A percentile compares a stretch with the other conserved stretches of the same genome.
Evolutionary conservation across 768 basidiomycete genomes (phyloP).

Genomic region (Tubosaeta brunneosetosa): DNA sequence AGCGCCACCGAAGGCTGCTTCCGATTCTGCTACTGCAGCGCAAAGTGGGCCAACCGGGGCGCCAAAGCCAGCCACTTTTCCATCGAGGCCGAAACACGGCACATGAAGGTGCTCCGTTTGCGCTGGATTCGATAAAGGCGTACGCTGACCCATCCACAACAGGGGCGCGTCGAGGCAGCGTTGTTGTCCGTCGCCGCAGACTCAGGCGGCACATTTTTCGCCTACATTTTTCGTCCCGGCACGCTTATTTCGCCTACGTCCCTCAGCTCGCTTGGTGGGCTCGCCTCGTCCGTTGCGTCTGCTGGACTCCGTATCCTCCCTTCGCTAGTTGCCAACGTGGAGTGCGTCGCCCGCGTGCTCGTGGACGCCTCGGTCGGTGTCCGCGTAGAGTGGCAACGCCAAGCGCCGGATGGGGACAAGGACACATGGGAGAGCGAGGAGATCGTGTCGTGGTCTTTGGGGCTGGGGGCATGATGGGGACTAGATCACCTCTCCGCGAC

Average conservation of each 20-base stretch:
- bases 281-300: slow-evolving; percentile 14
- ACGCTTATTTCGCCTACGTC: slow-evolving; percentile 8
- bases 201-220: slow-evolving; percentile 8
- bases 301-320: slow-evolving; percentile 20
- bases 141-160: neutral
- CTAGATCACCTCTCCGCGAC: too few relatives aligned
- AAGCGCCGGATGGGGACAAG: slow-evolving; percentile 12
- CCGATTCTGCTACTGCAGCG: slow-evolving; percentile 27
- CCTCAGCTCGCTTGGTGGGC: slow-evolving; percentile 13
- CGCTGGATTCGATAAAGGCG: neutral
- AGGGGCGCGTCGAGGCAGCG: slow-evolving; percentile 22
- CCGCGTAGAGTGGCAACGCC: slow-evolving; percentile 24
- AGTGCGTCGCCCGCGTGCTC: slow-evolving; percentile 16
- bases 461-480: slow-evolving; percentile 15
- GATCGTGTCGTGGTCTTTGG: slow-evolving; percentile 22
- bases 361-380: slow-evolving; percentile 27
- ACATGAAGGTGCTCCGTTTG: slow-evolving; percentile 20
- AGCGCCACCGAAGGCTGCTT: neutral
- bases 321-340: slow-evolving; percentile 20
- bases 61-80: slow-evolving; percentile 13
- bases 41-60: slow-evolving; percentile 19
- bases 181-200: slow-evolving; percentile 13
- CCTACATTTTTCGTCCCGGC: slow-evolving; percentile 23
- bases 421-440: slow-evolving; percentile 27
- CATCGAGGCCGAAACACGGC: slow-evolving; percentile 16